A percentile compares a stretch with the other conserved stretches of the same genome.
Conservation (phyloP, 495 filamentous ascomycete genomes). For the Penicillium silybi region DNA sequence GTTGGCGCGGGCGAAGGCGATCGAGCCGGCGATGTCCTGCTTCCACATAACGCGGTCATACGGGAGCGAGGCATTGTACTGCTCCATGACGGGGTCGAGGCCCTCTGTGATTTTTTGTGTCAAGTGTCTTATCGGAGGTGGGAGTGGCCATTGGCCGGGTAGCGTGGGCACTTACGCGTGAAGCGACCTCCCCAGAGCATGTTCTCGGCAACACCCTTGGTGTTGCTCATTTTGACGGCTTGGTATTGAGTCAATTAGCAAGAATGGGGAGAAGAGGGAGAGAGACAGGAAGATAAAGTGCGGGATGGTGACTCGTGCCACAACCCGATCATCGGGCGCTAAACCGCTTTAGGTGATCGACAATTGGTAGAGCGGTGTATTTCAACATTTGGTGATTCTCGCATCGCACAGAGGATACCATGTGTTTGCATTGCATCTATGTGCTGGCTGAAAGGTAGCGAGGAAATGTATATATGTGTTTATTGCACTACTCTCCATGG, state of each 20-base stretch:
- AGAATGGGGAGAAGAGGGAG: not conserved
- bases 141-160: constrained; percentile 5
- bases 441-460: too few relatives aligned
- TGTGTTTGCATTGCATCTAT: not conserved
- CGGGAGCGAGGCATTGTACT: constrained; percentile 83
- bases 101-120: constrained; percentile 50
- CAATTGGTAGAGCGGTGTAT: not conserved
- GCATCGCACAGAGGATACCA: not conserved
- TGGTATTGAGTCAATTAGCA: not conserved
- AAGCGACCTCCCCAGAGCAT: constrained; percentile 85
- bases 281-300: not conserved
- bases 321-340: constrained; percentile 22
- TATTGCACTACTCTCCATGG: too few relatives aligned
- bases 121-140: constrained; percentile 13
- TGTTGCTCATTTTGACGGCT: constrained; percentile 36
- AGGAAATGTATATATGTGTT: too few relatives aligned
- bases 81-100: constrained; percentile 83
- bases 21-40: constrained; percentile 75
- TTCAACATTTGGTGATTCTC: not conserved
- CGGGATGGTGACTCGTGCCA: constrained; percentile 1
- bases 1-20: constrained; percentile 87
- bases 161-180: constrained; percentile 51
- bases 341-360: constrained; percentile 14
- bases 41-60: constrained; percentile 80
- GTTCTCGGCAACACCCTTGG: constrained; percentile 47